These are phyloP conservation scores for Lasiodiplodia sp. DNA, from an alignment of 2,329 filamentous ascomycete species.

Conservation along the genomic window DNA sequence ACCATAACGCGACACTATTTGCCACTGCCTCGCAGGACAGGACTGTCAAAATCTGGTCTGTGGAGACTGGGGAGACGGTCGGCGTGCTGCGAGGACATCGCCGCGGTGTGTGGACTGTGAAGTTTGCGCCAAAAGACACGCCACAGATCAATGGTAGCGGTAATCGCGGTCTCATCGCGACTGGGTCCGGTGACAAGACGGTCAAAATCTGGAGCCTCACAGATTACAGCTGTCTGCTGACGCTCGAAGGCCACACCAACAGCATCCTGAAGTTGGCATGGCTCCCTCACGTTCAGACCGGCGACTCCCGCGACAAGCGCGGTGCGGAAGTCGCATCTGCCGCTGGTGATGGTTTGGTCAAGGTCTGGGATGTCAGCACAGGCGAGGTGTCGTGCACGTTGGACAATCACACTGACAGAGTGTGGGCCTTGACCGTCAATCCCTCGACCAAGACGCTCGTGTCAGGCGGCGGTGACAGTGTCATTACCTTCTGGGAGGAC, in stretches of 20 bases:
- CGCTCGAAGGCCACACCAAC: constrained; percentile 96
- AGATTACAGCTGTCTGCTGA: constrained; percentile 91
- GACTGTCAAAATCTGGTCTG: constrained; percentile 95
- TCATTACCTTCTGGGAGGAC: constrained; percentile 94
- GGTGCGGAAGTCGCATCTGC: constrained; percentile 81
- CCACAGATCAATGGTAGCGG: constrained; percentile 65
- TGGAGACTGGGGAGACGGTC: constrained; percentile 86
- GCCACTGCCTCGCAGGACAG: constrained; percentile 97
- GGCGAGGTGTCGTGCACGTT: constrained; percentile 89
- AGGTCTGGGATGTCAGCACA: constrained; percentile 89
- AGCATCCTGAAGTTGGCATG: constrained; percentile 93
- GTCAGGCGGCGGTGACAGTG: constrained; percentile 91
- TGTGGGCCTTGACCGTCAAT: constrained; percentile 86
- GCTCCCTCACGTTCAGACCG: constrained; percentile 64
- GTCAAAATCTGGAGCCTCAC: constrained; percentile 93
- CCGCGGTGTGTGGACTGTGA: constrained; percentile 94
- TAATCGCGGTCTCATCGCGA: constrained; percentile 82
- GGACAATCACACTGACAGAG: constrained; percentile 95
- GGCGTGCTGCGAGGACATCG: constrained; percentile 93
- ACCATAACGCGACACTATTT: constrained; percentile 77
- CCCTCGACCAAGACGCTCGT: constrained; percentile 72
- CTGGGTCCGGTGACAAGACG: constrained; percentile 94
- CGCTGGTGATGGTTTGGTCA: constrained; percentile 92
- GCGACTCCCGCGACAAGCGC: constrained; percentile 57
- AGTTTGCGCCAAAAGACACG: constrained; percentile 82